Evolutionary conservation across 805 yeast species (phyloP), one percentile per base, ranked within the genome.

Genomic region (Suhomyces vadensis): DNA sequence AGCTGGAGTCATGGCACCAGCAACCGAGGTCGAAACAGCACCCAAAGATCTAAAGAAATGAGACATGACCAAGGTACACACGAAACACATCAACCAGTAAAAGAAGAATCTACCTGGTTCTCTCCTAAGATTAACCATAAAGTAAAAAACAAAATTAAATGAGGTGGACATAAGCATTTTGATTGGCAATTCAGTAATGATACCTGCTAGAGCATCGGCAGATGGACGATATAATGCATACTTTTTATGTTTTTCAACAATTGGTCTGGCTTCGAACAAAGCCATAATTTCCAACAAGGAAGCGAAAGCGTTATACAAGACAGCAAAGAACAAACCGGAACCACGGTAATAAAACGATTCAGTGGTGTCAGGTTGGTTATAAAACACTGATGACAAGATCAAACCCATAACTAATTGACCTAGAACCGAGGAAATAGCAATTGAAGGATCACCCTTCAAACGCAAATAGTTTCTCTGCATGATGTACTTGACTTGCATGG

Each of bases 251-350:
- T 80, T 80, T 55, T 79, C 83, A 25, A 79, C 79, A 48, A 80
- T 74, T 6, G 77, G 73, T 60, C 83, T 71, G 26, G 81, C 73
- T 53, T 79, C 82, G 56, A 68, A 81, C 21, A 79, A 56, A 1
- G 79, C 54, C 61, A 78, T 67, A 46, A 82, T 73, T 61, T 82
- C 88, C 54, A 81, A 66, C 47, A 82, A 58, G 13, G 83, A 80
- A 13, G 82, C 69, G 54, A 82, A 78, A 10, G 85, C 81, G 57
- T 81, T 81, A 62, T 80, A 82, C 55, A 82, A 67, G 37, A 79
- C 72, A 17, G 85, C 82, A 60, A 83, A 83, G 65, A 85, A 86
- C 72, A 85, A 67, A 37, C 83, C 75, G 33, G 88, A 80, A 53
- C 82, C 76, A 57, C 89, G 69, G 53, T 65, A 70, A 58, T 73